Percentiles rank a stretch among this genome's conserved stretches.
phyloP scores from a whole-genome alignment of 768 basidiomycete species.

The Mycena sanguinolenta region DNA sequence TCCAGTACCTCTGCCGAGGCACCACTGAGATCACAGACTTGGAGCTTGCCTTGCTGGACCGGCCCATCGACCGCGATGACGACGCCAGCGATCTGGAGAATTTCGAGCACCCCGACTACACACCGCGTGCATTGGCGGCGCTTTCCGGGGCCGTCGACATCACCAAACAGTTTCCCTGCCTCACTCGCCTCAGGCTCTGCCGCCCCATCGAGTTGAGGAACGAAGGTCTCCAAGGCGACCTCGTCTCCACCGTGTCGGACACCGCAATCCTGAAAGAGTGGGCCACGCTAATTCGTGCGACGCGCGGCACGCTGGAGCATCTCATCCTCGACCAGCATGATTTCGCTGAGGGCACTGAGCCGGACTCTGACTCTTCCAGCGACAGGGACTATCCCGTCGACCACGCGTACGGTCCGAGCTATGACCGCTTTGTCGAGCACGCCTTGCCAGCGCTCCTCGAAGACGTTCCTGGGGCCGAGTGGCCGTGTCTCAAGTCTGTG shows the following conservation, averaged over 20 bases:
- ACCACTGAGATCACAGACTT: not conserved
- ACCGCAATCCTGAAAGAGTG: not conserved
- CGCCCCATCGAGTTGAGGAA: not conserved
- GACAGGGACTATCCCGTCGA: not conserved
- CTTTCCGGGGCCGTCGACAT: not conserved
- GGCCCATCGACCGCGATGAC: not conserved
- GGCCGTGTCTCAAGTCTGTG: not conserved
- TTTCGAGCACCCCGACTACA: not conserved
- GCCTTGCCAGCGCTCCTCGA: not conserved
- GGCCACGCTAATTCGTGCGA: not conserved
- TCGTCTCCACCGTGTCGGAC: not conserved
- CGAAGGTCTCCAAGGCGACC: not conserved
- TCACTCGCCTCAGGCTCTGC: not conserved
- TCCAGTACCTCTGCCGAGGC: not conserved
- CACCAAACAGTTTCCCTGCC: not conserved
- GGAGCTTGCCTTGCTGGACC: not conserved
- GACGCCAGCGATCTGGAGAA: not conserved
- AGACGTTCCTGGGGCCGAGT: not conserved
- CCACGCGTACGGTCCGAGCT: not conserved
- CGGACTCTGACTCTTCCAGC: not conserved
- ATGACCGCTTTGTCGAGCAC: slow-evolving; percentile 1
- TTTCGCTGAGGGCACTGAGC: not conserved
- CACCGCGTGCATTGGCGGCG: not conserved
- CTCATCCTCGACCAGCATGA: not conserved
- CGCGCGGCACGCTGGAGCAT: slow-evolving; percentile 4